Base-by-base conservation (phyloP, 192 early-diverging fungal genomes). In the Coemansia sp. region DNA sequence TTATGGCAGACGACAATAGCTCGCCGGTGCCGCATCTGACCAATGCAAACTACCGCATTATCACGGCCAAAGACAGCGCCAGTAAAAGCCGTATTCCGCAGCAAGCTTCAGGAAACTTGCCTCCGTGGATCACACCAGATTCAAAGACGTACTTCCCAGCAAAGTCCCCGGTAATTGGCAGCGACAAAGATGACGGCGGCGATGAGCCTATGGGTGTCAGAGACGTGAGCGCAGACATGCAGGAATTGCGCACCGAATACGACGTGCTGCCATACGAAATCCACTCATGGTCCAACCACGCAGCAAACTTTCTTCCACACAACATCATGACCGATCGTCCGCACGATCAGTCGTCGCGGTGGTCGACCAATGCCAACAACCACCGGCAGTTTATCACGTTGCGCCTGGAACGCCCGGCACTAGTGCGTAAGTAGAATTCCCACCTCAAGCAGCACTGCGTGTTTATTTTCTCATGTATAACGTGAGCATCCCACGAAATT, bases 371-470 rank as follows among this genome's bases (percentile, higher is more conserved):
- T 15, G 79, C 77, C 30, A 90, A 93, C 74, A 88, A 96, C 73
- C 94, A 97, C 56, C 71, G 84, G 66, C 96, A 98, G 80, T 94
- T 81, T 71, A 86, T 98, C 38, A 90, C 86, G n/a, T 64, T 98
- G 40, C 87, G 90, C 53, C 83, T 97, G n/a, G 90, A 91, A 31
- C 69, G 71, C n/a, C 83, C 90, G 47, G 81, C 88, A 26, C 81
- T 98, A 51, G 91, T 90, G 16, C 87, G 92, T 92, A 90, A 75
- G 71, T 68, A 28, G 23, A 26, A 26, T 26, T 26, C 23, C 23
- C 4, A 26, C 23, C 23, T 26, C 23, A 26, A 26, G 4, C 23
- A 26, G 23, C 23, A 26, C 23, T 1, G 23, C 23, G 23, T 26
- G 23, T 26, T 26, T 26, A 26, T 26, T 26, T 26, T 26, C 23